Conservation (phyloP, 2,329 filamentous ascomycete genomes). For the Beauveria rudraprayagi region DNA sequence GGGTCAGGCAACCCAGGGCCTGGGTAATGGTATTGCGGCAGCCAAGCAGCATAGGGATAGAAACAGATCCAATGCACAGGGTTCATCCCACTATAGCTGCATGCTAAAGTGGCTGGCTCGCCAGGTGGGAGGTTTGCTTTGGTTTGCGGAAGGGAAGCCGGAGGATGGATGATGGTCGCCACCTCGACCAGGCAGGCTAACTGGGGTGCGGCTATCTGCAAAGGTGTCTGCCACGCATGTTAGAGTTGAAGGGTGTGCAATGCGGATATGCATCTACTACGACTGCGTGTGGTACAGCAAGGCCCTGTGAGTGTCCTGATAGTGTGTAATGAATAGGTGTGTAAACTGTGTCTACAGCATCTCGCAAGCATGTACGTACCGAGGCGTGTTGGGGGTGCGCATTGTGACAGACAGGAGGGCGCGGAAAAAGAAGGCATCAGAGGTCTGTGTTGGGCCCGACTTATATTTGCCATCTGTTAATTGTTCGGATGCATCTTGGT, state of each 20-base stretch:
- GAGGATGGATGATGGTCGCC: not conserved
- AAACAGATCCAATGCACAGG: conserved; percentile 1
- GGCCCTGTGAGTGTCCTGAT: not conserved
- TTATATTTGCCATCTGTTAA: not conserved
- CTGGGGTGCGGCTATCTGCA: not conserved
- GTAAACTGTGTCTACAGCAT: not conserved
- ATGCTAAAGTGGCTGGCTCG: not conserved
- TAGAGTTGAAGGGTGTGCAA: not conserved
- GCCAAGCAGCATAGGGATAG: not conserved
- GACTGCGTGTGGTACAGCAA: not conserved
- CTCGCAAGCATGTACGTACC: not conserved
- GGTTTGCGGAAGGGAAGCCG: conserved; percentile 8
- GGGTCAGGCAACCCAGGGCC: not conserved
- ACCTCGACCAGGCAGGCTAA: not conserved
- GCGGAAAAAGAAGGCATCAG: not conserved
- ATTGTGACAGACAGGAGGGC: not conserved
- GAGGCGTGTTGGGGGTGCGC: not conserved
- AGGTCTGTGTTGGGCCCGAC: not conserved
- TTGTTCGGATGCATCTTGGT: not conserved
- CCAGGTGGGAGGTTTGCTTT: not conserved
- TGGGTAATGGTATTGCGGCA: not conserved
- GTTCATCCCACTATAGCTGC: not conserved
- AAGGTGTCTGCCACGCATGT: not conserved
- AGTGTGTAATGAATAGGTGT: not conserved
- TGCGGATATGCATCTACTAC: conserved; percentile 3